These are phyloP conservation scores for Erigeron philadelphicus DNA, from an alignment of 140 eudicot species.

Conservation along the genomic window DNA sequence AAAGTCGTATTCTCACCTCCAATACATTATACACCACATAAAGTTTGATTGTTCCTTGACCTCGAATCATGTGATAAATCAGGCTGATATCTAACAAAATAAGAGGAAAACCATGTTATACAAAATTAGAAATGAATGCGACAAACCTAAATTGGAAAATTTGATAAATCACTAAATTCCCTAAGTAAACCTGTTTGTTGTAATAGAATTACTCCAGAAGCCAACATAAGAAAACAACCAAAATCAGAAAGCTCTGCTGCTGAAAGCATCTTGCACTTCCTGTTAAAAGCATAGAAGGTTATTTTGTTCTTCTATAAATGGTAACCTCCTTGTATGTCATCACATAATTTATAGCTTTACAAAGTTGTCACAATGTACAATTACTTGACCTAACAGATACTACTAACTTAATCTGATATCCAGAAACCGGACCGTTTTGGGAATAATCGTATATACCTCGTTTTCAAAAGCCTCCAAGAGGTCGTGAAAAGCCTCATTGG, in stretches of 20 bases:
- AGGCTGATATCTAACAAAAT: slow-evolving; percentile 78
- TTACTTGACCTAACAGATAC: slow-evolving; percentile 5
- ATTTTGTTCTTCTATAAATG: slow-evolving; percentile 10
- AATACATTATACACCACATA: slow-evolving; percentile 94
- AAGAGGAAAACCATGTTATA: background rate
- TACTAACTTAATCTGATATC: background rate
- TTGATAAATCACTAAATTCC: slow-evolving; percentile 34
- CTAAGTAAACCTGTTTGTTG: slow-evolving; percentile 77
- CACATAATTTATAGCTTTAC: background rate
- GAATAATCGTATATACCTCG: slow-evolving; percentile 47
- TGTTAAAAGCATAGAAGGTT: slow-evolving; percentile 47
- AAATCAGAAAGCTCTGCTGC: slow-evolving; percentile 89
- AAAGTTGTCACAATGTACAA: background rate
- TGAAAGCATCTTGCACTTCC: slow-evolving; percentile 76
- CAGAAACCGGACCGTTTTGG: background rate
- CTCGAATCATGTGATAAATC: slow-evolving; percentile 97
- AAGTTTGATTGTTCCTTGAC: slow-evolving; percentile 89
- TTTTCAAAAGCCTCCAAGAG: slow-evolving; percentile 53
- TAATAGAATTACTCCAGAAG: slow-evolving; percentile 62
- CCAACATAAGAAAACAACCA: slow-evolving; percentile 69
- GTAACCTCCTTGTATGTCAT: background rate
- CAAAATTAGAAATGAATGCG: slow-evolving; percentile 19
- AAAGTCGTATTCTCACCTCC: slow-evolving; percentile 57
- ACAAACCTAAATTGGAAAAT: background rate
- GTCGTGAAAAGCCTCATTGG: slow-evolving; percentile 63